These are phyloP conservation scores for Microdochium paspali DNA, from an alignment of 2,329 filamentous ascomycete species.

Conservation along the genomic window DNA sequence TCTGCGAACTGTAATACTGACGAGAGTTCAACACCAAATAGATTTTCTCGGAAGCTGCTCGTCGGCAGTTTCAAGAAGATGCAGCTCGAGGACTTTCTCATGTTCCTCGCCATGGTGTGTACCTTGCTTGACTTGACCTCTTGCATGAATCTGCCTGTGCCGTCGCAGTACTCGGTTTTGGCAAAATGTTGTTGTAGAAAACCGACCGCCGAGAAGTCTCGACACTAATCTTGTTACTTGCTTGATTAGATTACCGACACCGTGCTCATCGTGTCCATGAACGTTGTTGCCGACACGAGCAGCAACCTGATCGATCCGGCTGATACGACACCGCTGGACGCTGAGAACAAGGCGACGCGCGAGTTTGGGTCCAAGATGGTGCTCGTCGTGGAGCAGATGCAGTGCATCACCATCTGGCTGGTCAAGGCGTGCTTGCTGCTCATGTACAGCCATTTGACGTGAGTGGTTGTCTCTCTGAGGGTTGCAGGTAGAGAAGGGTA, in stretches of 20 bases:
- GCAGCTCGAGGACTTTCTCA: constrained; percentile 45
- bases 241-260: constrained; percentile 43
- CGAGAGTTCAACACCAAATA: no score
- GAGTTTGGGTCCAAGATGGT: constrained; percentile 51
- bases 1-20: no score
- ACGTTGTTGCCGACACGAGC: constrained; percentile 44
- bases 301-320: constrained; percentile 50
- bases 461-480: constrained; percentile 9
- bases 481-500: background rate
- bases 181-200: no score
- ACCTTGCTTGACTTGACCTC: no score
- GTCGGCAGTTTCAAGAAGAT: constrained; percentile 36
- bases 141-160: no score
- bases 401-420: constrained; percentile 47
- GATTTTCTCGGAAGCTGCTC: constrained; percentile 27
- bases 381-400: constrained; percentile 51
- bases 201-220: no score
- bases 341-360: constrained; percentile 29
- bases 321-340: constrained; percentile 33
- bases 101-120: constrained; percentile 41
- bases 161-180: no score
- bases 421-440: constrained; percentile 48
- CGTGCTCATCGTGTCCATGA: constrained; percentile 42
- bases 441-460: constrained; percentile 47
- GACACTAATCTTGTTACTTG: no score